Percentiles rank a stretch among this genome's conserved stretches.
Conservation (phyloP, 495 filamentous ascomycete genomes). For the Penicillium macrosclerotiorum region DNA sequence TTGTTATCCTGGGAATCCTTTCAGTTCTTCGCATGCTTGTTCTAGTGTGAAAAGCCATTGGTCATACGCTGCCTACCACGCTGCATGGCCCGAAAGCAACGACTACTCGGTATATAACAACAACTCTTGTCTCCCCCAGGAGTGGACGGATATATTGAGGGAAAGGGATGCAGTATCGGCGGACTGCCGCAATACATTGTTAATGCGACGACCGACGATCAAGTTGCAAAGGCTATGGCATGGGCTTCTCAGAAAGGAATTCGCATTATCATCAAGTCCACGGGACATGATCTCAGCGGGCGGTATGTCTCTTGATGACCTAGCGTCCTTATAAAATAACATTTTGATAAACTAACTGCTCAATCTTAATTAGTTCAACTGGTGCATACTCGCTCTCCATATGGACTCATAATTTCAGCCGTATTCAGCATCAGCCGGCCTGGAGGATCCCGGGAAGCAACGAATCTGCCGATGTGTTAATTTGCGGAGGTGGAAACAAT, state of each 20-base stretch:
- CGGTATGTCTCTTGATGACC: slow-evolving; percentile 22
- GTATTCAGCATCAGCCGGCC: slow-evolving; percentile 30
- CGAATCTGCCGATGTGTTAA: slow-evolving; percentile 18
- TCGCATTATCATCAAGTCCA: slow-evolving; percentile 50
- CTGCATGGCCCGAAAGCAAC: slow-evolving; percentile 19
- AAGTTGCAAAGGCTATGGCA: slow-evolving; percentile 33
- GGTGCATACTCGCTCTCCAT: slow-evolving; percentile 48
- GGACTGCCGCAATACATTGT: slow-evolving; percentile 31
- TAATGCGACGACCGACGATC: slow-evolving; percentile 26
- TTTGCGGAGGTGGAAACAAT: slow-evolving; percentile 25
- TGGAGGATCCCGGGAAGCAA: slow-evolving; percentile 22
- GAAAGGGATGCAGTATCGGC: slow-evolving; percentile 21
- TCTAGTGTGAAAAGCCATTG: slow-evolving; percentile 21
- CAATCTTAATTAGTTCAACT: slow-evolving; percentile 40
- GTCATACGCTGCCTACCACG: slow-evolving; percentile 18
- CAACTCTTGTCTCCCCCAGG: slow-evolving; percentile 26
- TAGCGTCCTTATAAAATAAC: too few species aligned
- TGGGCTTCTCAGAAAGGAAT: slow-evolving; percentile 53
- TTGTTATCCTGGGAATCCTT: slow-evolving; percentile 25
- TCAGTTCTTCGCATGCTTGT: slow-evolving; percentile 16
- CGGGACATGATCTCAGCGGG: slow-evolving; percentile 53
- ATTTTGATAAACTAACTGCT: slow-evolving; percentile 23
- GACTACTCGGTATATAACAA: slow-evolving; percentile 23
- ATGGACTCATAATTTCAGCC: slow-evolving; percentile 47
- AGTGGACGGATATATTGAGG: slow-evolving; percentile 10